Evolutionary conservation across 768 basidiomycete species (phyloP), one percentile per base, ranked within the genome.

Genomic region (Leccinum sublutescens): DNA sequence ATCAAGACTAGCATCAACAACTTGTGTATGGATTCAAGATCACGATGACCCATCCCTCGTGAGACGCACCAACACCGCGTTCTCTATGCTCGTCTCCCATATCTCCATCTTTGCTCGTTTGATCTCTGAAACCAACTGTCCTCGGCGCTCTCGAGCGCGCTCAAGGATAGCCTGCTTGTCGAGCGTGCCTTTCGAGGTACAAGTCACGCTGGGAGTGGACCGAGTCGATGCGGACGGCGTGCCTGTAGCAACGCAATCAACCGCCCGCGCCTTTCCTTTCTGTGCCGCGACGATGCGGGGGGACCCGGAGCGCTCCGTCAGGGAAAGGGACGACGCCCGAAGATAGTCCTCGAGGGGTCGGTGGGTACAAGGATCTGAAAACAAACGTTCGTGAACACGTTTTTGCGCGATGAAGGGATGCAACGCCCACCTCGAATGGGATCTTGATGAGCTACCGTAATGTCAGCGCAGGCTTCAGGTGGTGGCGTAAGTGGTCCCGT

Each of bases 41-140:
- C 23, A 60, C 25, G 40, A 52, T 17, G 57, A 47, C 14, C 27
- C 45, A 53, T 76, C 72, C 68, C 74, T 82, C 62, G 65, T 64
- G 48, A 87, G 68, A 61, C 83, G 78, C 38, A 77, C 68, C 59
- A 89, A 73, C 54, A 80, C 84, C n/a, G 85, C 87, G 65, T 85
- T 82, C 72, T 89, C 88, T 53, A 89, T 79, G 43, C 83, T 85
- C 53, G 80, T 79, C 74, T 89, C 88, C 90, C 90, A 91, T 57
- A 91, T 71, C 66, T 87, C 84, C 29, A 82, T 77, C 66, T 86
- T 87, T 23, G 85, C 82, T 55, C 74, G 76, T 52, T 85, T 79
- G 49, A 91, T 73, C 72, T 87, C 85, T 10, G 72, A 73, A 56
- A 74, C 73, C 38, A 92, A 63, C 63, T 82, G 76, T 56, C 73